Evolutionary conservation across 305 asterid genomes (phyloP).

Genomic region (Solanum hybrid): DNA sequence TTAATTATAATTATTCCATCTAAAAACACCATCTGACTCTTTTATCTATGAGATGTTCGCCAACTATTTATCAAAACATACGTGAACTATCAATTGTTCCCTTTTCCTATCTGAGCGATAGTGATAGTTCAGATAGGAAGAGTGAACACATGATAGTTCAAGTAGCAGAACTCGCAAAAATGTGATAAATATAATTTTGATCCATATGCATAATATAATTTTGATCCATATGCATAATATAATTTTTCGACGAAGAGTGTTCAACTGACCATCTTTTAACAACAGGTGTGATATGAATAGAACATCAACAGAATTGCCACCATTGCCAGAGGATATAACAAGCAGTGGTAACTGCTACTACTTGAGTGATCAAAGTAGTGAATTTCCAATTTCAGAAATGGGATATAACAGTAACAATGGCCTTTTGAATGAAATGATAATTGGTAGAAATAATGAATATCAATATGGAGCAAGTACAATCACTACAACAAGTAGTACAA

Average conservation of each 20-base stretch:
- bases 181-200: not conserved
- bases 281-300: not conserved
- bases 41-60: not conserved
- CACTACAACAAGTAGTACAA: not conserved
- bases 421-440: not conserved
- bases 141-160: not conserved
- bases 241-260: not conserved
- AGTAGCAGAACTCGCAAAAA: not conserved
- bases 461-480: not conserved
- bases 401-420: not conserved
- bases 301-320: constrained; percentile 53
- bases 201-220: not conserved
- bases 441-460: not conserved
- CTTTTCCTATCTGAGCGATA: not conserved
- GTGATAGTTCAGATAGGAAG: not conserved
- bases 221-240: not conserved
- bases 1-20: not conserved
- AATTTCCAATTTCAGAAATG: not conserved
- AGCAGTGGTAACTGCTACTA: constrained; percentile 35
- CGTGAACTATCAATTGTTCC: not conserved
- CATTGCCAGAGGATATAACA: constrained; percentile 84
- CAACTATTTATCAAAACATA: not conserved
- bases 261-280: not conserved
- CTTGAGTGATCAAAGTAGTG: not conserved
- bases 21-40: not conserved